Evolutionary conservation across 805 yeast genomes (phyloP).

Genomic region (Schwanniomyces polymorphus): DNA sequence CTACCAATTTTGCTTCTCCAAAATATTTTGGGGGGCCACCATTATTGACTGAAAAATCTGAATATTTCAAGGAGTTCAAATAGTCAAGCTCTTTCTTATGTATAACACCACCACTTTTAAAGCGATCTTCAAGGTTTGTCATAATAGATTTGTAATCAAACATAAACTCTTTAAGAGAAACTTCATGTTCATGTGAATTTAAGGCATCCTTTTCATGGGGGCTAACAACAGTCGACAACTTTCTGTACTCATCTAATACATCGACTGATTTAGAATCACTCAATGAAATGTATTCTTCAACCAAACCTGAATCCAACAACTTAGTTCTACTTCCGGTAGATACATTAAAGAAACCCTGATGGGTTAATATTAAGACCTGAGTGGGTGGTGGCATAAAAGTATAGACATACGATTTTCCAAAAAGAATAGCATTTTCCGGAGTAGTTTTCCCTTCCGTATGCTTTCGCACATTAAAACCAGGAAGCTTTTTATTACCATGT

Average conservation of each 20-base stretch:
- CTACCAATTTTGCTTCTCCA: constrained; percentile 25
- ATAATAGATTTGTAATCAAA: constrained; percentile 22
- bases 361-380: constrained; percentile 22
- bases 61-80: constrained; percentile 14
- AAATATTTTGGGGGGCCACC: constrained; percentile 32
- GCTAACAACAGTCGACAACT: constrained; percentile 9
- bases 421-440: constrained; percentile 23
- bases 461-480: constrained; percentile 40
- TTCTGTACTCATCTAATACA: constrained; percentile 12
- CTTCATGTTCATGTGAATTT: constrained; percentile 1
- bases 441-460: constrained; percentile 29
- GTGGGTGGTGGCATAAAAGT: constrained; percentile 42
- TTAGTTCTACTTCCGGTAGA: constrained; percentile 5
- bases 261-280: constrained; percentile 4
- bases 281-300: neutral
- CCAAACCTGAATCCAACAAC: constrained; percentile 4
- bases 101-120: constrained; percentile 1
- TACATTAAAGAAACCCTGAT: constrained; percentile 4
- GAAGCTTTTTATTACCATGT: constrained; percentile 3
- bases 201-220: neutral
- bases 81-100: constrained; percentile 9
- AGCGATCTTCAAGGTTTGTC: constrained; percentile 6
- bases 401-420: constrained; percentile 38
- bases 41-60: constrained; percentile 7
- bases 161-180: constrained; percentile 10